Evolutionary conservation across 805 yeast species (phyloP).

Genomic region (Metschnikowia anglica): DNA sequence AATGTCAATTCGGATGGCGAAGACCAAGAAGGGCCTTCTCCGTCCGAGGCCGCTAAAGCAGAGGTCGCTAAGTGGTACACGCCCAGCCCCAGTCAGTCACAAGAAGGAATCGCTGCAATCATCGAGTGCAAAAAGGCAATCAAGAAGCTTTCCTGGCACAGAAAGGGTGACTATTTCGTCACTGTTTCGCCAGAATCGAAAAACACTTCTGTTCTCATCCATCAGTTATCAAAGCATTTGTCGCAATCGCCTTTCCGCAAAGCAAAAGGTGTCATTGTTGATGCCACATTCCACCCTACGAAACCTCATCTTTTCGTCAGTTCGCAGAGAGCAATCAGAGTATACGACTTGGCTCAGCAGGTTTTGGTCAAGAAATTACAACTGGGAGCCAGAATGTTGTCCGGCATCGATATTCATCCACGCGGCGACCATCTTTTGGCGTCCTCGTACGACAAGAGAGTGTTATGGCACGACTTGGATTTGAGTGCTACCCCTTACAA

Average conservation of each 20-base stretch:
- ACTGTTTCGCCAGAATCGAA: constrained; percentile 94
- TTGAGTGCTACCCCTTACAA: constrained; percentile 87
- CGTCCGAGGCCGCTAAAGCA: constrained; percentile 31
- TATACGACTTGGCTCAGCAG: constrained; percentile 89
- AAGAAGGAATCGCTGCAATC: constrained; percentile 68
- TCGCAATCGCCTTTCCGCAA: constrained; percentile 95
- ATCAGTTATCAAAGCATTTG: constrained; percentile 89
- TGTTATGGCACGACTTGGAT: constrained; percentile 96
- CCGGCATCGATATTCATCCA: constrained; percentile 90
- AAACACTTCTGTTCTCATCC: constrained; percentile 85
- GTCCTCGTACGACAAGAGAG: constrained; percentile 90
- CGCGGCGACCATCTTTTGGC: constrained; percentile 93
- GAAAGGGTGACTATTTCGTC: constrained; percentile 95
- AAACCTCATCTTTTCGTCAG: constrained; percentile 92
- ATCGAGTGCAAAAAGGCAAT: constrained; percentile 66
- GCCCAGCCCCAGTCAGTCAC: constrained; percentile 61
- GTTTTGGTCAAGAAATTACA: constrained; percentile 74
- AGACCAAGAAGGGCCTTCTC: constrained; percentile 24
- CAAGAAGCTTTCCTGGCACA: constrained; percentile 89
- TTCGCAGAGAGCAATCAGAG: constrained; percentile 87
- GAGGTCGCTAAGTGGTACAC: constrained; percentile 80
- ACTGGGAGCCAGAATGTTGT: constrained; percentile 96
- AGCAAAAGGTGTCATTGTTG: constrained; percentile 91
- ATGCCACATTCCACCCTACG: constrained; percentile 95
- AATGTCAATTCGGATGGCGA: constrained; percentile 39